A percentile compares a stretch with the other conserved stretches of the same genome.
These are phyloP conservation scores for Wickerhamomyces bovis DNA, from an alignment of 805 yeast species.

Conservation along the genomic window DNA sequence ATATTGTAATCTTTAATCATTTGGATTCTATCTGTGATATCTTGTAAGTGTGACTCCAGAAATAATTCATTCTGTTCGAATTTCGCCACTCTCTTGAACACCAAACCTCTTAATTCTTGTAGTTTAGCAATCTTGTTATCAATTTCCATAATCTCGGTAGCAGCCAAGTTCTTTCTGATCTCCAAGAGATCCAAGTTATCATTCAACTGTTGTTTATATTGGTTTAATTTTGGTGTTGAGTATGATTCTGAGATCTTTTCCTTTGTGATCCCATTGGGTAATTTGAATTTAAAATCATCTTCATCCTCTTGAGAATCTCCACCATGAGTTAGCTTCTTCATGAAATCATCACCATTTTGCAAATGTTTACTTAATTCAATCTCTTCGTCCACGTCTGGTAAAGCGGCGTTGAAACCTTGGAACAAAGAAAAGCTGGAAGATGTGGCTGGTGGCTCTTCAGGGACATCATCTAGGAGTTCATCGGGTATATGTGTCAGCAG, in stretches of 20 bases:
- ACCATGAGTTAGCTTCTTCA: slow-evolving; percentile 19
- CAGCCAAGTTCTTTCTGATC: slow-evolving; percentile 57
- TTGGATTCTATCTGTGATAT: slow-evolving; percentile 38
- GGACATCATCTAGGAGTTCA: slow-evolving; percentile 51
- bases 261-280: slow-evolving; percentile 36
- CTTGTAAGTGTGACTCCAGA: slow-evolving; percentile 42
- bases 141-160: slow-evolving; percentile 58
- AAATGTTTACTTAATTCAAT: slow-evolving; percentile 25
- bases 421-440: slow-evolving; percentile 46
- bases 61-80: slow-evolving; percentile 57
- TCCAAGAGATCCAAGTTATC: slow-evolving; percentile 49
- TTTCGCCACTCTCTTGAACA: slow-evolving; percentile 52
- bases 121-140: slow-evolving; percentile 51
- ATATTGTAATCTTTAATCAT: slow-evolving; percentile 36
- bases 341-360: slow-evolving; percentile 14
- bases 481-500: slow-evolving; percentile 53
- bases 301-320: slow-evolving; percentile 13
- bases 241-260: slow-evolving; percentile 38
- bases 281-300: slow-evolving; percentile 18
- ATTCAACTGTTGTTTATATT: slow-evolving; percentile 34
- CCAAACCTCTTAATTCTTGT: slow-evolving; percentile 42
- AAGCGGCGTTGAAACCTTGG: slow-evolving; percentile 63
- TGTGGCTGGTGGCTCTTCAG: slow-evolving; percentile 25
- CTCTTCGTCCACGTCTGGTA: slow-evolving; percentile 45
- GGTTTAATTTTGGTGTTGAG: slow-evolving; percentile 32